Base-by-base conservation (phyloP, 73 alveolate species). In the Symbiodinium pilosum region DNA sequence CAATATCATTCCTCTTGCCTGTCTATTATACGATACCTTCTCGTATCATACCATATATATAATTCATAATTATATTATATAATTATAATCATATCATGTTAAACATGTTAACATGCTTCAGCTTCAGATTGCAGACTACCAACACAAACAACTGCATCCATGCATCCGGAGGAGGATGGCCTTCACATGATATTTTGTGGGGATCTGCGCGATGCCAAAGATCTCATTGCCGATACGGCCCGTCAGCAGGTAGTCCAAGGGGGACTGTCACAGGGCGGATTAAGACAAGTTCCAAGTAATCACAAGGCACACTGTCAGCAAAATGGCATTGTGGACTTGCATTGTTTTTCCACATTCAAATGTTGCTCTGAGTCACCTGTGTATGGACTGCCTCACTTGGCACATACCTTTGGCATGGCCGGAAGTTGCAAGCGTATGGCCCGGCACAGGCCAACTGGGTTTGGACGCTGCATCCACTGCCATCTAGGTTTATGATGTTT, bases 191-290 rank as follows among this genome's bases (percentile, higher is more conserved):
- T 83, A 83, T 68, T 40, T 36, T 38, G 91, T 83, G n/a, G 42
- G 39, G 40, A 83, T 83, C 69, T 2, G 56, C 41, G 39, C 42
- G 73, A 83, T 24, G 36, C 91, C 91, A 41, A 83, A 83, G 40
- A 41, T 32, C 44, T 83, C 91, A 54, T 54, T 30, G 71, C 26
- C n/a, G 26, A 54, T 24, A 28, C 42, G 41, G 20, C 91, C 91
- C 41, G 26, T 34, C 39, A 41, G 71, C 69, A 83, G 42, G 39
- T 83, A 83, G 69, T 83, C 91, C 41, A 39, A 83, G 40, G 91
- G 91, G 21, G 91, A 18, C 91, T 83, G 91, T 6, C 69, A 12
- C 20, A 21, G 68, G 24, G 38, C 54, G 4, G 6, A 32, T 28
- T 30, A 2, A 34, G 42, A 30, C 54, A 4, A n/a, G n/a, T n/a